Evolutionary conservation across 352 stramenopile genomes (phyloP), one percentile per base, ranked within the genome.

Genomic region (Aphanomyces euteiches): DNA sequence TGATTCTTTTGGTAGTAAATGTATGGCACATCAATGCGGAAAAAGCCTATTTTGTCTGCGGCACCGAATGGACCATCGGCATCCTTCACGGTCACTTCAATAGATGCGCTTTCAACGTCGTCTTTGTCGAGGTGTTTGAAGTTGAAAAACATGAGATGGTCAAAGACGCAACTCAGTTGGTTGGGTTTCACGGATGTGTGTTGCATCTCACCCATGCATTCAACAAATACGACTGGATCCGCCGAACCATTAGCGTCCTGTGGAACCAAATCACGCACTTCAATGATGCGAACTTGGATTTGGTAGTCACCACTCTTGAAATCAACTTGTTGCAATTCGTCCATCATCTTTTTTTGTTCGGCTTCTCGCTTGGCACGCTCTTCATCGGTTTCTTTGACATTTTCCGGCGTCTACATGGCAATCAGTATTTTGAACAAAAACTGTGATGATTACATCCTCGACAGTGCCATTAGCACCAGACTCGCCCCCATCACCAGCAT

Each of bases 141-240:
- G 68, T 94, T 89, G 74, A 98, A 96, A 64, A 93, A 93, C 34
- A 97, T 78, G 15, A 84, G 83, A 69, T 97, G 88, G 73, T 98
- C 92, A 77, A 96, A 97, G 3, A 97, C 87, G 47, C 81, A 92
- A 36, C 81, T 93, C 12, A 91, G 77, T 58, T 90, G 82, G 68
- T 96, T 87, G 69, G 90, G 78, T 79, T 95, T 88, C 65, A 95
- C 80, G 48, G 84, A 75, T 7, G 84, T 95, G 65, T 95, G 79
- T 59, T 94, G 82, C 7, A 83, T 82, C 59, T 95, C 85, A 3
- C 81, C 84, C 47, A 96, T 78, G 47, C 87, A 92, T 70, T 93
- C 87, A 15, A 96, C 83, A 15, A 85, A 84, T 5, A 96, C 78
- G 17, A 97, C 89, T 4, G 92, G 92, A 69, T 98, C 92, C 56